Evolutionary conservation across 2,329 filamentous ascomycete genomes (phyloP), one percentile per base, ranked within the genome.

Genomic region (Xylaria arbuscula): DNA sequence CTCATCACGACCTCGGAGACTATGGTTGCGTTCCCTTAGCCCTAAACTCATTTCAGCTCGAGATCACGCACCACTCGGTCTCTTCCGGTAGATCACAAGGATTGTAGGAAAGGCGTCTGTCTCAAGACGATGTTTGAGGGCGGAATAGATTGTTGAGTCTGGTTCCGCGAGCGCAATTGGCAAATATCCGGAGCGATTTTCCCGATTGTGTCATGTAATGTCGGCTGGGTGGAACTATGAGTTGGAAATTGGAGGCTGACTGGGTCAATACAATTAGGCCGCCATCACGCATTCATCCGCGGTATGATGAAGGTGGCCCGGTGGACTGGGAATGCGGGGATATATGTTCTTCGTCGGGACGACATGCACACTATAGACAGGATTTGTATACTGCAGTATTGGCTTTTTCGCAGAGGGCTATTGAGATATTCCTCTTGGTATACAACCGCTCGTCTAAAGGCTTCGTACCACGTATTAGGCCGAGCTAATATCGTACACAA

Each of bases 91-190:
- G 58, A 69, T 69, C 57, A 53, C 58, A 47, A 42, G 40, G 19
- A 61, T 55, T 59, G 55, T 58, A 40, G 65, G 50, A 36, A 62
- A 58, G n/a, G 53, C 48, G 22, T 56, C 62, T 42, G 61, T 62
- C 36, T 62, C 64, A 50, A 22, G 63, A 28, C n/a, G 8, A 51
- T 36, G 42, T 56, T 36, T 59, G 56, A 40, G 58, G 24, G 51
- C 28, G 17, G 38, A 24, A 59, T 32, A 64, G 64, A 57, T 59
- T 56, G 50, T 67, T 40, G 38, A 56, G 54, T 53, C 57, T 70
- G 63, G 66, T 59, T 76, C 75, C 76, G 75, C 66, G 73, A 74
- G 69, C 72, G 74, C 70, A 77, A 76, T 72, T 50, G 75, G 76
- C 40, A 77, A 76, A 69, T 57, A 50, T 48, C 68, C 76, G 76